phyloP scores from a whole-genome alignment of 1,139 yeast genomes.

The Lodderomyces elongisporus region DNA sequence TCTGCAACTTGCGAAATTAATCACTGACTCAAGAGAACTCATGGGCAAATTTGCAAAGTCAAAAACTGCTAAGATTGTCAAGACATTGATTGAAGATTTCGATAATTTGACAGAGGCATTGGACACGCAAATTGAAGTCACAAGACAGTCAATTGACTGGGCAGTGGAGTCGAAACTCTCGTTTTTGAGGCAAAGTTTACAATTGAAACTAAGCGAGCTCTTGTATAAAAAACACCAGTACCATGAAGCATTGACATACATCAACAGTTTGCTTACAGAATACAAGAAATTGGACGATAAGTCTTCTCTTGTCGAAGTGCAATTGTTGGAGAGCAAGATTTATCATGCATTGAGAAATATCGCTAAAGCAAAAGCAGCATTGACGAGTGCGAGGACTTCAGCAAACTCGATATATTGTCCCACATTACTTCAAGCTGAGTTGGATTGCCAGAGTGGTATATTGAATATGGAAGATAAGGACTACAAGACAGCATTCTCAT shows the following conservation, averaged over 20 bases:
- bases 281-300: slow-evolving; percentile 94
- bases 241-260: slow-evolving; percentile 68
- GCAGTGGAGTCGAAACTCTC: slow-evolving; percentile 78
- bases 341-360: slow-evolving; percentile 89
- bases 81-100: slow-evolving; percentile 70
- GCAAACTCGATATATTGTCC: slow-evolving; percentile 96
- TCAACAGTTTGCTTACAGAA: slow-evolving; percentile 69
- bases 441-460: slow-evolving; percentile 93
- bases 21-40: slow-evolving; percentile 63
- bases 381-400: slow-evolving; percentile 93
- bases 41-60: slow-evolving; percentile 84
- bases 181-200: slow-evolving; percentile 83
- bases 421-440: slow-evolving; percentile 88
- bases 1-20: slow-evolving; percentile 53
- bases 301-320: slow-evolving; percentile 91
- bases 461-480: slow-evolving; percentile 96
- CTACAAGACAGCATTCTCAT: slow-evolving; percentile 92
- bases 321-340: slow-evolving; percentile 82
- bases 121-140: slow-evolving; percentile 68
- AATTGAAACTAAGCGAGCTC: slow-evolving; percentile 74
- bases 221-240: slow-evolving; percentile 62
- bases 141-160: slow-evolving; percentile 84
- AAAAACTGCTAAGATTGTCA: slow-evolving; percentile 86
- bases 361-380: slow-evolving; percentile 88
- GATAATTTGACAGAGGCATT: slow-evolving; percentile 64